Evolutionary conservation across 2,329 filamentous ascomycete species (phyloP).

Genomic region (Botrytis deweyae): DNA sequence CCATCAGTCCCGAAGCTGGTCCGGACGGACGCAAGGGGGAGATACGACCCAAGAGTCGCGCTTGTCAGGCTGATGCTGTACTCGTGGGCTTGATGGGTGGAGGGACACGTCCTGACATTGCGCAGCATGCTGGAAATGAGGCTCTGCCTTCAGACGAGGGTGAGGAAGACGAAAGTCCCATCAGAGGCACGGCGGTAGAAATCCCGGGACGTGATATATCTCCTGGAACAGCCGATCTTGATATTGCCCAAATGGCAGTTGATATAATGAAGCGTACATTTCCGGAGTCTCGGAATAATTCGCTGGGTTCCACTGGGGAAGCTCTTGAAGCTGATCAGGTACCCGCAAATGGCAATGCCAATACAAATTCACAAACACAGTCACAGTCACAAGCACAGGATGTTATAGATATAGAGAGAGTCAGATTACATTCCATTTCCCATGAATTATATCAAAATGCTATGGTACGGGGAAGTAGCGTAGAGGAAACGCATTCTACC

Average conservation of each 20-base stretch:
- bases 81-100: slow-evolving; percentile 64
- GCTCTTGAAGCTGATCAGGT: background rate
- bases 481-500: slow-evolving; percentile 19
- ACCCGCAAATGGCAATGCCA: background rate
- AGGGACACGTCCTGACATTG: slow-evolving; percentile 65
- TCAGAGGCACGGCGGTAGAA: slow-evolving; percentile 28
- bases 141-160: slow-evolving; percentile 49
- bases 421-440: background rate
- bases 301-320: background rate
- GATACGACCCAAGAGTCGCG: slow-evolving; percentile 26
- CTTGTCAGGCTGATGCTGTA: slow-evolving; percentile 63
- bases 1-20: slow-evolving; percentile 46
- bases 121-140: slow-evolving; percentile 53
- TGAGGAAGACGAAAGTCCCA: slow-evolving; percentile 43
- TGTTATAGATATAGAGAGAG: background rate
- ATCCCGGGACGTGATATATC: slow-evolving; percentile 34
- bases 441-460: slow-evolving; percentile 1
- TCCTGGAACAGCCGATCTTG: slow-evolving; percentile 23
- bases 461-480: background rate
- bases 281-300: background rate
- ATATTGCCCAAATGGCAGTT: slow-evolving; percentile 19
- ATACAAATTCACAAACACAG: background rate
- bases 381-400: background rate
- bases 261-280: slow-evolving; percentile 2
- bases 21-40: slow-evolving; percentile 33